A percentile compares a stretch with the other conserved stretches of the same genome.
Conservation (phyloP, 2,329 filamentous ascomycete species). For the Allantophomopsis lycopodina region DNA sequence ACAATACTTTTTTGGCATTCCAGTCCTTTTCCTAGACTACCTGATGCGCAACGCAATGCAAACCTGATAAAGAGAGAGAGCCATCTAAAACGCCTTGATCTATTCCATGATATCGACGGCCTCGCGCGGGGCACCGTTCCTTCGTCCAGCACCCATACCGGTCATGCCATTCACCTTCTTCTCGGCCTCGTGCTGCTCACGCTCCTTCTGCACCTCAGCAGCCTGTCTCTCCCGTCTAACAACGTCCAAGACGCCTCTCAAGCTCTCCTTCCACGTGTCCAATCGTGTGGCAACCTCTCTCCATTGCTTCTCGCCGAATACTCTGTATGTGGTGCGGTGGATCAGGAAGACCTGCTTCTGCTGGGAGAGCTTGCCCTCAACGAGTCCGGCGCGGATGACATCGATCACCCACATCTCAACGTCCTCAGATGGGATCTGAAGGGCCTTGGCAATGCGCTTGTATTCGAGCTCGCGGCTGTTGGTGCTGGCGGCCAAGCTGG, state of each 20-base stretch:
- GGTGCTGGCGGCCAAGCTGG: constrained; percentile 73
- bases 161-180: constrained; percentile 32
- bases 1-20: no score
- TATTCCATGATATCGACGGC: no score
- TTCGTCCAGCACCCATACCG: constrained; percentile 28
- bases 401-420: constrained; percentile 99
- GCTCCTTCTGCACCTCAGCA: constrained; percentile 64
- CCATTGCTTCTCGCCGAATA: constrained; percentile 98
- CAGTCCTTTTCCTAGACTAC: no score
- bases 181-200: constrained; percentile 59
- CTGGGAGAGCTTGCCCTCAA: constrained; percentile 94
- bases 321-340: constrained; percentile 89
- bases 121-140: constrained; percentile 1
- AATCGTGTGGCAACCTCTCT: constrained; percentile 81
- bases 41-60: no score
- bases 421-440: constrained; percentile 70
- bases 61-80: no score
- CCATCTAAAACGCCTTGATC: no score
- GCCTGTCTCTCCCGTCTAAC: constrained; percentile 71
- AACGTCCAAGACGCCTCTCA: constrained; percentile 65
- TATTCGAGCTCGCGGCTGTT: constrained; percentile 84
- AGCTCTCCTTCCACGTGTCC: constrained; percentile 79
- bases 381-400: constrained; percentile 85
- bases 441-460: constrained; percentile 65
- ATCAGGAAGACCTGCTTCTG: constrained; percentile 87